Percentiles rank a stretch among this genome's conserved stretches.
Evolutionary conservation across 257 asterid genomes (phyloP).

Genomic region (Lycium ferocissimum): DNA sequence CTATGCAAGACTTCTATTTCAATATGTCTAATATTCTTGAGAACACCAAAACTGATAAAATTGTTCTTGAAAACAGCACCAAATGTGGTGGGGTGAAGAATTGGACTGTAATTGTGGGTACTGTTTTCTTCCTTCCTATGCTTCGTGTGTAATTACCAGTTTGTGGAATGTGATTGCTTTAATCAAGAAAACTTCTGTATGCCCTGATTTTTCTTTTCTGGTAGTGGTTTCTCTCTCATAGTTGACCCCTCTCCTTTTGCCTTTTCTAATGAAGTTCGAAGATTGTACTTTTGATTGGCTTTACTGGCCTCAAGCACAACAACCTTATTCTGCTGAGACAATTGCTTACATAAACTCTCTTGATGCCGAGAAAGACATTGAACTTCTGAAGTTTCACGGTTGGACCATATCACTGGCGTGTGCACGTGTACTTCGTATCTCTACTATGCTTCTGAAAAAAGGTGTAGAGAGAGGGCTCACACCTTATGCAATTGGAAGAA

Average conservation of each 20-base stretch:
- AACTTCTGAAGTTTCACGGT: conserved; percentile 62
- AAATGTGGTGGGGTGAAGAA: background rate
- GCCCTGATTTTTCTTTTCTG: conserved; percentile 19
- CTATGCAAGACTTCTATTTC: background rate
- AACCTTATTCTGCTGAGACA: conserved; percentile 58
- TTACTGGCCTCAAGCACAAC: conserved; percentile 80
- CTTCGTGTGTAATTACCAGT: background rate
- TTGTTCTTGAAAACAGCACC: background rate
- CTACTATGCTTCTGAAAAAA: conserved; percentile 80
- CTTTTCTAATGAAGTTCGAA: conserved; percentile 54
- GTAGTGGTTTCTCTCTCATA: background rate
- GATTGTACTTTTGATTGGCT: conserved; percentile 90
- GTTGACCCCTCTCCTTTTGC: conserved; percentile 19
- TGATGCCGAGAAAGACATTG: conserved; percentile 71
- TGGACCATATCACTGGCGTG: conserved; percentile 63
- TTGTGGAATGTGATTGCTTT: conserved; percentile 22
- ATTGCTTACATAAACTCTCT: conserved; percentile 62
- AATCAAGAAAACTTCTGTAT: background rate
- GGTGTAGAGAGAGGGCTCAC: conserved; percentile 70
- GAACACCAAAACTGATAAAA: too few species aligned
- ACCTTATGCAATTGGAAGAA: conserved; percentile 68
- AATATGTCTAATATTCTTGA: background rate
- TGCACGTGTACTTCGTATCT: conserved; percentile 61
- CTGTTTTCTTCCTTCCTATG: background rate
- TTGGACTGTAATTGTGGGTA: background rate